Evolutionary conservation across 1,284 basidiomycete species (phyloP).

Genomic region (Termitomyces sp.): DNA sequence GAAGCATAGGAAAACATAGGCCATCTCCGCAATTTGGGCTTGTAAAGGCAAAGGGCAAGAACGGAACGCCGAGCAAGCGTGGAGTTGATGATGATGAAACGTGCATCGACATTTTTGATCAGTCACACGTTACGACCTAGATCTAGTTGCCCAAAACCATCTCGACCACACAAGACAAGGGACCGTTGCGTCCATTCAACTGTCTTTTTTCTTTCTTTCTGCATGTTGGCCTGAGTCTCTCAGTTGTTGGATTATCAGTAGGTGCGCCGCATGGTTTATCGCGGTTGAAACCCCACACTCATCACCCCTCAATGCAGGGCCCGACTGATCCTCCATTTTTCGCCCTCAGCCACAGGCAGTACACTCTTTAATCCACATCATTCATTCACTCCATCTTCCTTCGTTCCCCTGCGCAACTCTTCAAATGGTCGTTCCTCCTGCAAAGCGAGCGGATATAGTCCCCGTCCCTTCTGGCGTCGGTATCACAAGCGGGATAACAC

Average conservation of each 20-base stretch:
- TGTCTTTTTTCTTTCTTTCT: conserved; percentile 2
- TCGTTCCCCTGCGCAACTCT: conserved; percentile 1
- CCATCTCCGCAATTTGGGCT: too few relatives aligned
- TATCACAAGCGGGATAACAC: conserved; percentile 32
- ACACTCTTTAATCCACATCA: conserved; percentile 20
- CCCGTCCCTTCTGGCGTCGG: conserved; percentile 48
- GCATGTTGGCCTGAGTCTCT: conserved; percentile 12
- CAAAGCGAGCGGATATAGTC: conserved; percentile 33
- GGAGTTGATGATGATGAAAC: conserved; percentile 6
- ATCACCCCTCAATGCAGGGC: conserved; percentile 11
- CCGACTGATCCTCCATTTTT: conserved; percentile 15
- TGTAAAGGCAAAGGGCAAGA: not conserved
- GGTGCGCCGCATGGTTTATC: not conserved
- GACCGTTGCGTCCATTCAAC: not conserved
- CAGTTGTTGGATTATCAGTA: not conserved
- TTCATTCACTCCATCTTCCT: conserved; percentile 16
- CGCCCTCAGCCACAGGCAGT: conserved; percentile 15
- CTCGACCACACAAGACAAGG: not conserved
- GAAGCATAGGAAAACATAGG: too few relatives aligned
- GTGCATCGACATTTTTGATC: conserved; percentile 16
- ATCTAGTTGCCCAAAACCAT: conserved; percentile 1
- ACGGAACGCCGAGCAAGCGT: not conserved
- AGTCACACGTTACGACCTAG: conserved; percentile 12
- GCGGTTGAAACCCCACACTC: conserved; percentile 9
- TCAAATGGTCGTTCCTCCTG: conserved; percentile 23